Evolutionary conservation across 768 basidiomycete genomes (phyloP).

Genomic region (Leccinum olivaceopallidum): DNA sequence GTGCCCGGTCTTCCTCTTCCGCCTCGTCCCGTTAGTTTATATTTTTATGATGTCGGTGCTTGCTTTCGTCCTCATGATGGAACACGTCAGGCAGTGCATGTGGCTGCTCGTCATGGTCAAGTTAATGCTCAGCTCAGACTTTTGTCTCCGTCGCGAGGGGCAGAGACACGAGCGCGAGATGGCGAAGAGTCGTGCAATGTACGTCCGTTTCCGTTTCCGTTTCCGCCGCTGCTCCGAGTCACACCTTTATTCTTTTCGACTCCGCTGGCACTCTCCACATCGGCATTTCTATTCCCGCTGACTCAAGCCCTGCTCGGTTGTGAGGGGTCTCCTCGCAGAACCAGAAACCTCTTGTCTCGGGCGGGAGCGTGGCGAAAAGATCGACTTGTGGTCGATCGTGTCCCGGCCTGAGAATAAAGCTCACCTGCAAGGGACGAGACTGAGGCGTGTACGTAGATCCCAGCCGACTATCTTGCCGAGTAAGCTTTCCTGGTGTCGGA

Average conservation of each 20-base stretch:
- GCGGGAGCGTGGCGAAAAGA: no score
- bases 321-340: neutral
- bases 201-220: neutral
- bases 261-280: neutral
- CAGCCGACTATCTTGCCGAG: slow-evolving; percentile 62
- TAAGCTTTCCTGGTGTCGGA: slow-evolving; percentile 40
- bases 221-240: neutral
- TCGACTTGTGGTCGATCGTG: no score
- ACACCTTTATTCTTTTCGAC: neutral
- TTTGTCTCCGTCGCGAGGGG: no score
- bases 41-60: no score
- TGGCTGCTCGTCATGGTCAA: no score
- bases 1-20: no score
- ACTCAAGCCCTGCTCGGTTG: slow-evolving; percentile 42
- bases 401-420: no score
- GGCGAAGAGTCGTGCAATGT: neutral
- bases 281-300: neutral
- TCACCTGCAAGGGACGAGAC: slow-evolving; percentile 1
- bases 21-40: no score
- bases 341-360: slow-evolving; percentile 1
- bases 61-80: no score
- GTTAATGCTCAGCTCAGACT: no score
- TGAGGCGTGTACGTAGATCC: slow-evolving; percentile 19
- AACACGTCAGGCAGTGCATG: no score
- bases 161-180: no score